Evolutionary conservation across 2,329 filamentous ascomycete species (phyloP).

Genomic region (Sporothrix sp.): DNA sequence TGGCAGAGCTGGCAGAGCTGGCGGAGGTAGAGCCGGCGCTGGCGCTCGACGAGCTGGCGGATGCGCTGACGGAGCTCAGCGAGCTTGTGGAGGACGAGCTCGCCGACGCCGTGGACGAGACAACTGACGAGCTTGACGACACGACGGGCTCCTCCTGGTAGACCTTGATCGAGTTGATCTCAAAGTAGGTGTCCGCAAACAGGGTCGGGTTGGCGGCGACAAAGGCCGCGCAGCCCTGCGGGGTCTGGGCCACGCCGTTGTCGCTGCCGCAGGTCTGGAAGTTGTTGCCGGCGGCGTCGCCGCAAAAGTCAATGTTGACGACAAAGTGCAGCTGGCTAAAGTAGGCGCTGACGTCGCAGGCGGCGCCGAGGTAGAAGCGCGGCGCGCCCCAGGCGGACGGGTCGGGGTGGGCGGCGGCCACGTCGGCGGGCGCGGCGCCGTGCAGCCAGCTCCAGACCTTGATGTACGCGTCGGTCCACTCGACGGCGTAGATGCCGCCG

Average conservation of each 20-base stretch:
- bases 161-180: constrained; percentile 30
- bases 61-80: constrained; percentile 3
- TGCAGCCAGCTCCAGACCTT: constrained; percentile 33
- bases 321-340: constrained; percentile 63
- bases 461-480: constrained; percentile 33
- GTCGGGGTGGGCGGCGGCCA: constrained; percentile 40
- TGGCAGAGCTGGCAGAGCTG: no score
- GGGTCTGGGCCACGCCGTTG: constrained; percentile 15
- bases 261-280: constrained; percentile 15
- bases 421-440: constrained; percentile 25
- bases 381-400: constrained; percentile 58
- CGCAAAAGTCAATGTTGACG: constrained; percentile 67
- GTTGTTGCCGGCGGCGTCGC: constrained; percentile 49
- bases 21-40: no score
- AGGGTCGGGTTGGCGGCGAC: constrained; percentile 28
- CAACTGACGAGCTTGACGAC: background rate
- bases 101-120: background rate
- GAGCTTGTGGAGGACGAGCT: constrained; percentile 1
- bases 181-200: constrained; percentile 32
- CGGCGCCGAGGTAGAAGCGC: constrained; percentile 47
- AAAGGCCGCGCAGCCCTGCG: constrained; percentile 26
- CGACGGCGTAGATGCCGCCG: constrained; percentile 27
- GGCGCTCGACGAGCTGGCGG: background rate
- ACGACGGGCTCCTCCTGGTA: constrained; percentile 5
- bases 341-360: constrained; percentile 53